Evolutionary conservation across 106 monocot species (phyloP).

Genomic region (Gastrodia elata): DNA sequence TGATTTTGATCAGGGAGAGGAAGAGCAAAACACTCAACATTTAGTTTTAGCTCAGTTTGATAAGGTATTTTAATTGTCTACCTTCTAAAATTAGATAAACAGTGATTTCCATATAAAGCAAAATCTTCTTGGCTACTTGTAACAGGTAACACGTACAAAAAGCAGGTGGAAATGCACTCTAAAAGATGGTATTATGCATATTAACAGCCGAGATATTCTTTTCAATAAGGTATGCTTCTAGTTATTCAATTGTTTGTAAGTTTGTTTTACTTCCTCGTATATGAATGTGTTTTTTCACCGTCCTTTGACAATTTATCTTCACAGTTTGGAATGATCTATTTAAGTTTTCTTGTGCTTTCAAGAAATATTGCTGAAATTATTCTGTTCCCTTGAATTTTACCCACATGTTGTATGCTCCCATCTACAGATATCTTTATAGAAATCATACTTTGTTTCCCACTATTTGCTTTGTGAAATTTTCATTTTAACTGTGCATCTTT

Average conservation of each 20-base stretch:
- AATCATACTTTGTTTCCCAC: background rate
- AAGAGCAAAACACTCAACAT: slow-evolving; percentile 72
- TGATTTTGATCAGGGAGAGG: slow-evolving; percentile 77
- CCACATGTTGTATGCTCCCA: background rate
- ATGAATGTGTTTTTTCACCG: background rate
- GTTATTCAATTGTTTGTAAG: background rate
- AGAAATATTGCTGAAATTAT: background rate
- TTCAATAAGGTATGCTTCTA: slow-evolving; percentile 71
- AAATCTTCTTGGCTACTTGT: background rate
- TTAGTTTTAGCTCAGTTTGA: slow-evolving; percentile 95
- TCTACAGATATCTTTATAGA: background rate
- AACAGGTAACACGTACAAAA: slow-evolving; percentile 77
- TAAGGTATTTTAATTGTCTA: slow-evolving; percentile 37
- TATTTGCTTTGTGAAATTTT: background rate
- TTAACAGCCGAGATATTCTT: slow-evolving; percentile 79
- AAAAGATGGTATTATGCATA: slow-evolving; percentile 96
- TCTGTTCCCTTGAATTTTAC: background rate
- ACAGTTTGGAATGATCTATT: background rate
- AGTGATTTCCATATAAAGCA: background rate
- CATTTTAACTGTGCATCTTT: background rate
- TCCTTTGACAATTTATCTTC: background rate
- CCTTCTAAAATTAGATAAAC: background rate
- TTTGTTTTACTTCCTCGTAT: background rate
- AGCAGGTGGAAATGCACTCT: slow-evolving; percentile 92
- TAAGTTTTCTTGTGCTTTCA: background rate